A percentile compares a stretch with the other conserved stretches of the same genome.
Conservation (phyloP, 2,329 filamentous ascomycete genomes). For the Blastomyces gilchristii region DNA sequence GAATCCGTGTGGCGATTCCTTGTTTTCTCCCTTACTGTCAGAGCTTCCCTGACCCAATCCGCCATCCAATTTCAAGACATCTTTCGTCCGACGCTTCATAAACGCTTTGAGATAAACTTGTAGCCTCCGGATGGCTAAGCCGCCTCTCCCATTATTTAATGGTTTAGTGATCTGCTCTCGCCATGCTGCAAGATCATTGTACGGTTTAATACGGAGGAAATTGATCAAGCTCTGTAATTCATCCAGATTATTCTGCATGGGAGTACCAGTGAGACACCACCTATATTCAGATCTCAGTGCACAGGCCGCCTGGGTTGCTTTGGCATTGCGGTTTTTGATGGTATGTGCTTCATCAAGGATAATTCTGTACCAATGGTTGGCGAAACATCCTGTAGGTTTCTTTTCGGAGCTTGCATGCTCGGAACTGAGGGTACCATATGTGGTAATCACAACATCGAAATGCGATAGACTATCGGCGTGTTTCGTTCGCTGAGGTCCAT, state of each 20-base stretch:
- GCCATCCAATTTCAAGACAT: constrained; percentile 82
- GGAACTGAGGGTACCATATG: constrained; percentile 88
- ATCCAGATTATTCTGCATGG: constrained; percentile 96
- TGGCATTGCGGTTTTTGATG: constrained; percentile 96
- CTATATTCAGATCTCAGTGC: constrained; percentile 75
- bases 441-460: constrained; percentile 95
- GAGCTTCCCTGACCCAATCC: constrained; percentile 63
- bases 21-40: constrained; percentile 41
- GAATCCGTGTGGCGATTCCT: constrained; percentile 55
- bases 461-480: constrained; percentile 62
- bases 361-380: constrained; percentile 86
- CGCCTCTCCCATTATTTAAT: constrained; percentile 80
- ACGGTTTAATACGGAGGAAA: constrained; percentile 86
- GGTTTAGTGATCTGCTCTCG: constrained; percentile 82
- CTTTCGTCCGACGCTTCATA: constrained; percentile 98
- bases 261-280: constrained; percentile 93
- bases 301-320: constrained; percentile 85
- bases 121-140: constrained; percentile 75
- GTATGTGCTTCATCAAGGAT: constrained; percentile 95
- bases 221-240: constrained; percentile 89
- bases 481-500: constrained; percentile 78
- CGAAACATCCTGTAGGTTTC: constrained; percentile 66
- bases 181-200: constrained; percentile 77
- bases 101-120: constrained; percentile 81
- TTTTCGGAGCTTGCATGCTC: constrained; percentile 66